A percentile compares a stretch with the other conserved stretches of the same genome.
Evolutionary conservation across 2,329 filamentous ascomycete species (phyloP).

Genomic region (Aureobasidium namibiae): DNA sequence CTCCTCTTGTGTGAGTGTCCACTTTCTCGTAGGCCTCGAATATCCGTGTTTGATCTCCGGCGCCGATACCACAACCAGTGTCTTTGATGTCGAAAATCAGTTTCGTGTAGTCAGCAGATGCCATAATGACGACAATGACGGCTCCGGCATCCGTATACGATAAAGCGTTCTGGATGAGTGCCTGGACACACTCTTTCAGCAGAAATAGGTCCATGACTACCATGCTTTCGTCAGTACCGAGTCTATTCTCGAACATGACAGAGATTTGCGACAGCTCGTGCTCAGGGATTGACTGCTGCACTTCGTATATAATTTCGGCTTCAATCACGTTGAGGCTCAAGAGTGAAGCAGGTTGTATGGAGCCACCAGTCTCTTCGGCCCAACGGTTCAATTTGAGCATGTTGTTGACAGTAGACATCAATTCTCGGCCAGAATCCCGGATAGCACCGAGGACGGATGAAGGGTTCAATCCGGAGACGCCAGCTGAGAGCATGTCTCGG

Average conservation of each 20-base stretch:
- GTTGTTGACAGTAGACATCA: constrained; percentile 39
- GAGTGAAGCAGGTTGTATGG: constrained; percentile 16
- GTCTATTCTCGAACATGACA: constrained; percentile 27
- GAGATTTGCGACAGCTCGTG: constrained; percentile 23
- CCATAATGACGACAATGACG: constrained; percentile 28
- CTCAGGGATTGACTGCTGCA: constrained; percentile 23
- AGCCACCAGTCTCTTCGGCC: constrained; percentile 23
- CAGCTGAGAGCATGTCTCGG: constrained; percentile 18
- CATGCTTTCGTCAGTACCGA: constrained; percentile 24
- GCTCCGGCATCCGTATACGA: constrained; percentile 33
- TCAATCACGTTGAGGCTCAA: constrained; percentile 28
- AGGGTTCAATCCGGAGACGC: constrained; percentile 14
- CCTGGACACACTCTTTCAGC: constrained; percentile 36
- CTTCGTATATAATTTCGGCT: constrained; percentile 25
- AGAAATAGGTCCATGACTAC: constrained; percentile 32
- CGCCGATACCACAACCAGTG: constrained; percentile 34
- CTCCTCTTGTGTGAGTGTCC: constrained; percentile 29
- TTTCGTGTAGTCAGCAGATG: constrained; percentile 23
- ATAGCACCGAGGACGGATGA: constrained; percentile 29
- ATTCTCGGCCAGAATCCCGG: constrained; percentile 32
- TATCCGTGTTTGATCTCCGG: constrained; percentile 30
- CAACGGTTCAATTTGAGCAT: constrained; percentile 37
- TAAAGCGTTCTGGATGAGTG: constrained; percentile 35
- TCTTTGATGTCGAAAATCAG: constrained; percentile 36
- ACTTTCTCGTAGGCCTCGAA: constrained; percentile 39